These are phyloP conservation scores for Melaleuca quinquenervia DNA, from an alignment of 345 rosid species.

Conservation along the genomic window DNA sequence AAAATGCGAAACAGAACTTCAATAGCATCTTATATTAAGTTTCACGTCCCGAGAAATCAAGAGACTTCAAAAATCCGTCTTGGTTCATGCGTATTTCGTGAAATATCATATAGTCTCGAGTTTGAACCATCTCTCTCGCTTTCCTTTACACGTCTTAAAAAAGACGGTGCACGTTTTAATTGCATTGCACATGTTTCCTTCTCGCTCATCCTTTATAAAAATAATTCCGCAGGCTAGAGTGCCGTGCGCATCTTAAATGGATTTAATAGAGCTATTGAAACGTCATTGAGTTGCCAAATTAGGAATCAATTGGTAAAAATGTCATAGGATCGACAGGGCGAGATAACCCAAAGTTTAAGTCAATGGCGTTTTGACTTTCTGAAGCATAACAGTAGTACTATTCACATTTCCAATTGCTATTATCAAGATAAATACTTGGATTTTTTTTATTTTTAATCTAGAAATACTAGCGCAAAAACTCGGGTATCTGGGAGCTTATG, in stretches of 20 bases:
- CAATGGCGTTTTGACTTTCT: not conserved
- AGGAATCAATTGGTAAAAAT: not conserved
- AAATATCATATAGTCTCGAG: not conserved
- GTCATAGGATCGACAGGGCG: not conserved
- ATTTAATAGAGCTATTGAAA: not conserved
- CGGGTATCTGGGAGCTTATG: not conserved
- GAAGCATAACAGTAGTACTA: not conserved
- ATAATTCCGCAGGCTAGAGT: not conserved
- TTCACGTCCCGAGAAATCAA: not conserved
- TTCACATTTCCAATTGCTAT: not conserved
- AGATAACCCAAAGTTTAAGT: not conserved
- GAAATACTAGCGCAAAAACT: not conserved
- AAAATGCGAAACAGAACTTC: not conserved
- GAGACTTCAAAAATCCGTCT: not conserved
- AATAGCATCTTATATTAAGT: not conserved
- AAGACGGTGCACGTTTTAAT: not conserved
- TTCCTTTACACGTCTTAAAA: not conserved
- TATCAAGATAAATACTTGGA: not conserved
- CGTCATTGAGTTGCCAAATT: not conserved
- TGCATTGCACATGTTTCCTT: not conserved
- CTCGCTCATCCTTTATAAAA: too few species aligned
- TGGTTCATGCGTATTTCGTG: not conserved
- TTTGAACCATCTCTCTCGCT: not conserved
- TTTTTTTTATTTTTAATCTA: not conserved
- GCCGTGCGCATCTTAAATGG: not conserved